A percentile compares a stretch with the other conserved stretches of the same genome.
These are phyloP conservation scores for Aspergillus candidus DNA, from an alignment of 2,329 filamentous ascomycete species.

Conservation along the genomic window DNA sequence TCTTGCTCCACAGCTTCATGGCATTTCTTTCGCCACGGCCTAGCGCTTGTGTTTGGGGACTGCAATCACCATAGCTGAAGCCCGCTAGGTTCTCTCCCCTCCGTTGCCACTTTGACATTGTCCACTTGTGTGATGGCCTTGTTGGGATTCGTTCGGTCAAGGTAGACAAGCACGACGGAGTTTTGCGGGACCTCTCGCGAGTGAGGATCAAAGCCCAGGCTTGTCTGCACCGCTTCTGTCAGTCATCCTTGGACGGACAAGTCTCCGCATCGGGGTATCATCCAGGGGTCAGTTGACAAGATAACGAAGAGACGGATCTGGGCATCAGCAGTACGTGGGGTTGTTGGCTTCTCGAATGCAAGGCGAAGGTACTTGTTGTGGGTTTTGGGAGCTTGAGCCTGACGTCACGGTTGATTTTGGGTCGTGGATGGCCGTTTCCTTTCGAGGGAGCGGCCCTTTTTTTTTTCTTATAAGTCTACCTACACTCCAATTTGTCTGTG, in stretches of 20 bases:
- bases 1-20: slow-evolving; percentile 3
- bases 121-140: slow-evolving; percentile 4
- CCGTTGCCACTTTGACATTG: slow-evolving; percentile 3
- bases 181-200: slow-evolving; percentile 72
- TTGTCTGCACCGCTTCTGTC: slow-evolving; percentile 57
- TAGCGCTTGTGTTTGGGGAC: background rate
- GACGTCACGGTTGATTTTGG: slow-evolving; percentile 9
- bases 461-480: slow-evolving; percentile 37
- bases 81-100: slow-evolving; percentile 6
- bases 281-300: slow-evolving; percentile 10
- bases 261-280: slow-evolving; percentile 3
- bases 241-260: slow-evolving; percentile 4
- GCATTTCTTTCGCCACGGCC: background rate
- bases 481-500: slow-evolving; percentile 2
- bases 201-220: slow-evolving; percentile 92
- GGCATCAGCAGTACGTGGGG: slow-evolving; percentile 9
- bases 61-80: slow-evolving; percentile 2
- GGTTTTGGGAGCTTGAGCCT: slow-evolving; percentile 8
- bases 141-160: background rate
- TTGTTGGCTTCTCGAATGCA: slow-evolving; percentile 7
- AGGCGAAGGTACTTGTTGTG: slow-evolving; percentile 5
- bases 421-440: slow-evolving; percentile 25
- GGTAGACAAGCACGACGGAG: slow-evolving; percentile 20
- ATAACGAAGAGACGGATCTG: slow-evolving; percentile 12
- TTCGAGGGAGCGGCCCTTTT: slow-evolving; percentile 23